These are phyloP conservation scores for Magnaporthiopsis poae DNA, from an alignment of 2,329 filamentous ascomycete genomes.

Conservation along the genomic window DNA sequence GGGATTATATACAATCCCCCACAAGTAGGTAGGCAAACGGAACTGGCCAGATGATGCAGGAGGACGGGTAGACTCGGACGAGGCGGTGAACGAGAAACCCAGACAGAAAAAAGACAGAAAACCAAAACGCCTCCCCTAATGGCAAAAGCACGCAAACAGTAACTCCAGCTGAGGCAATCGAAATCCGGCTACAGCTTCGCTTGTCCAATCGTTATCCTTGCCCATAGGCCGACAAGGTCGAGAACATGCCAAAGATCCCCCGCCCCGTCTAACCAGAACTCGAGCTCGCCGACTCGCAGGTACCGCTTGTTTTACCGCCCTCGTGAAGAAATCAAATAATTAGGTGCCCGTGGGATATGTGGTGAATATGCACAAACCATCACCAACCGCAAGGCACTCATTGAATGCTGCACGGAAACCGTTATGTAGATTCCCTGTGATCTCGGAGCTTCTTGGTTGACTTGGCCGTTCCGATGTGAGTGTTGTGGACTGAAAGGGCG, in stretches of 20 bases:
- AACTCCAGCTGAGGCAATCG: neutral
- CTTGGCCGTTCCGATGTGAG: conserved; percentile 83
- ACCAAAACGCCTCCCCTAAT: neutral
- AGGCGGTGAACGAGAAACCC: neutral
- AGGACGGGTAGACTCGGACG: neutral
- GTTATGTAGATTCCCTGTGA: conserved; percentile 19
- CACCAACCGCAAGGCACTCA: neutral
- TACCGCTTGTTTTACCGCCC: neutral
- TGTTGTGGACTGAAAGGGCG: conserved; percentile 58
- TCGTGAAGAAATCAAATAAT: neutral
- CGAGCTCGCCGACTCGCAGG: neutral
- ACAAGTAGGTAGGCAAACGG: neutral
- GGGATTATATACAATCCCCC: neutral
- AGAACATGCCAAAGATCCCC: neutral
- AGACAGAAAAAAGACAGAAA: neutral
- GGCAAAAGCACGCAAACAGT: neutral
- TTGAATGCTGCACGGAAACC: neutral
- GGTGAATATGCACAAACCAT: neutral
- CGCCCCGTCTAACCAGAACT: neutral
- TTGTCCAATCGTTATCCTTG: neutral
- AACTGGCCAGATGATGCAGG: neutral
- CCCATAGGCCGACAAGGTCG: neutral
- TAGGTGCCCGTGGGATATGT: neutral
- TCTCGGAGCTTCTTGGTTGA: conserved; percentile 53
- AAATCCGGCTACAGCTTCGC: neutral